Evolutionary conservation across 2,329 filamentous ascomycete genomes (phyloP).

Genomic region (Ceratocystis diversiconidia): DNA sequence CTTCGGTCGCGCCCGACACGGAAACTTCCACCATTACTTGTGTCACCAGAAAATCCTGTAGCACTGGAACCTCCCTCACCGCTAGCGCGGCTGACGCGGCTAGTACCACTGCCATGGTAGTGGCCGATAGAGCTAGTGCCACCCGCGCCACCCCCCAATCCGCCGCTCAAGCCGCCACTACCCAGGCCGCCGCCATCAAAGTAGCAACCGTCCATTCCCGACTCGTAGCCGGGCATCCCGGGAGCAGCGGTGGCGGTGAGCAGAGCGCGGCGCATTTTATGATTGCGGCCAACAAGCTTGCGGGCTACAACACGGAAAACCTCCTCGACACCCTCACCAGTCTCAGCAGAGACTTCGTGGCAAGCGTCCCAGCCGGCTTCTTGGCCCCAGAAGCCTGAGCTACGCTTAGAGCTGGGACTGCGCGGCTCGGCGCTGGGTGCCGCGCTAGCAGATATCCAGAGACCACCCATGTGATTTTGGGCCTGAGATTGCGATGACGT

Average conservation of each 20-base stretch:
- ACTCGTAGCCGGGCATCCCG: constrained; percentile 34
- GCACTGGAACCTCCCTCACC: constrained; percentile 33
- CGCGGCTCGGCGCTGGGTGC: constrained; percentile 35
- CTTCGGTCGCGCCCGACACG: constrained; percentile 42
- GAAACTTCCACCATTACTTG: constrained; percentile 32
- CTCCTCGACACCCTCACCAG: constrained; percentile 89
- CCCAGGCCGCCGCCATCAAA: constrained; percentile 33
- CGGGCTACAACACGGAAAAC: constrained; percentile 63
- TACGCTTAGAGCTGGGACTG: constrained; percentile 49
- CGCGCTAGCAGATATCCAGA: constrained; percentile 16
- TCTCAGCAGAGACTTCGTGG: constrained; percentile 90
- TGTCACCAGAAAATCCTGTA: not conserved
- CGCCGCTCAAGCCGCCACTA: too few species aligned
- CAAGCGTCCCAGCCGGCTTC: constrained; percentile 94
- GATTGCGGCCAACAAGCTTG: constrained; percentile 50
- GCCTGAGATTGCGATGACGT: constrained; percentile 22
- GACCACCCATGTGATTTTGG: constrained; percentile 12
- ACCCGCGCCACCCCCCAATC: too few species aligned
- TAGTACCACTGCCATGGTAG: constrained; percentile 14
- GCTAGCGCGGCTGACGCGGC: constrained; percentile 35
- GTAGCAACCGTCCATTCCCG: constrained; percentile 34
- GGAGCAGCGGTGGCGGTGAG: constrained; percentile 40
- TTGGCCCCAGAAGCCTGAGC: constrained; percentile 74
- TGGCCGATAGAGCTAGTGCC: constrained; percentile 21
- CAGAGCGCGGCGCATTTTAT: constrained; percentile 46